These are phyloP conservation scores for Pestalotiopsis sp. DNA, from an alignment of 2,329 filamentous ascomycete genomes.

Conservation along the genomic window DNA sequence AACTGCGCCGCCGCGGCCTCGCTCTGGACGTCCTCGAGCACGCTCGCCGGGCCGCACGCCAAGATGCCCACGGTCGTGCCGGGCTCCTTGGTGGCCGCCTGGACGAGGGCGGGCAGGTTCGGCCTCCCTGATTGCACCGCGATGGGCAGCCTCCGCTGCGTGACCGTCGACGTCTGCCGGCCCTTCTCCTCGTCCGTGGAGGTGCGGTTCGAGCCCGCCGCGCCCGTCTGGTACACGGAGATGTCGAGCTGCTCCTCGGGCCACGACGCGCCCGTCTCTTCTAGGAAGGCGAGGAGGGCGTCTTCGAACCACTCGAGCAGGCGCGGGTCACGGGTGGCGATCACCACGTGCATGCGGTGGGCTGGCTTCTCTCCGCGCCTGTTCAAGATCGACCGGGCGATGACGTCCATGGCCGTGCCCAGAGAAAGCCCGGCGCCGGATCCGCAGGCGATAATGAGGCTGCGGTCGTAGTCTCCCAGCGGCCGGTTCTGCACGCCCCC, in stretches of 20 bases:
- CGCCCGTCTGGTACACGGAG: constrained; percentile 23
- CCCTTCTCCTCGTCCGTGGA: neutral
- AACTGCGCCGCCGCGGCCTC: constrained; percentile 28
- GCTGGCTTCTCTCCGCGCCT: constrained; percentile 2
- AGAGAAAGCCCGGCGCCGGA: constrained; percentile 56
- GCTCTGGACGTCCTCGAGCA: constrained; percentile 23
- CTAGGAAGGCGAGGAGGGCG: constrained; percentile 23
- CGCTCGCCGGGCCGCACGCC: constrained; percentile 24
- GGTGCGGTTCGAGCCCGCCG: neutral
- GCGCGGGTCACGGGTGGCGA: constrained; percentile 26
- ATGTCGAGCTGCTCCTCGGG: constrained; percentile 19
- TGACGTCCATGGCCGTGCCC: constrained; percentile 43
- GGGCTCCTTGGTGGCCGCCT: constrained; percentile 19
- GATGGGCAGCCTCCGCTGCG: constrained; percentile 10
- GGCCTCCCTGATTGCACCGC: constrained; percentile 20
- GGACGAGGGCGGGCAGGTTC: constrained; percentile 19
- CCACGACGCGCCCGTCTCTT: constrained; percentile 18
- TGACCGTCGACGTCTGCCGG: neutral
- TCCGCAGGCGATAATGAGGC: constrained; percentile 54
- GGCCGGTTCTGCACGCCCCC: constrained; percentile 46
- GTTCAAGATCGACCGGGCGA: constrained; percentile 18
- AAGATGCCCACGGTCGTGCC: constrained; percentile 24
- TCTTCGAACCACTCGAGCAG: constrained; percentile 11
- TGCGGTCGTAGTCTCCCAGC: constrained; percentile 38
- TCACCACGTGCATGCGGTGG: constrained; percentile 23